phyloP scores from a whole-genome alignment of 495 filamentous ascomycete species.

The Penicillium simplicissimum region DNA sequence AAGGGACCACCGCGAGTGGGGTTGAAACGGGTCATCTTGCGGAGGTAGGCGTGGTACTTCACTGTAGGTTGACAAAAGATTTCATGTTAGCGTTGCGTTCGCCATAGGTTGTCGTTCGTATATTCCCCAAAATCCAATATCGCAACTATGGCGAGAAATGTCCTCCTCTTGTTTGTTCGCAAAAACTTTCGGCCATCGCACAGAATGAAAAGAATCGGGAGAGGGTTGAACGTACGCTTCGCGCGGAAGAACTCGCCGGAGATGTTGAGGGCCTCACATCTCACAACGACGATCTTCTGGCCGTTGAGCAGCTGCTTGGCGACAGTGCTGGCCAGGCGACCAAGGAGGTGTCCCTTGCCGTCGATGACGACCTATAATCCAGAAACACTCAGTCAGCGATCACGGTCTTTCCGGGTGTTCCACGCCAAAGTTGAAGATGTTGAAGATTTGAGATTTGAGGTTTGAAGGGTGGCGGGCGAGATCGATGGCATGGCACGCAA shows the following conservation, averaged over 20 bases:
- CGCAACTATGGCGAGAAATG: neutral
- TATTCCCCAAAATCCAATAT: neutral
- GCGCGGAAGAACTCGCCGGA: slow-evolving; percentile 99
- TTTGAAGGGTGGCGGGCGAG: slow-evolving; percentile 2
- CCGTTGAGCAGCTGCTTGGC: slow-evolving; percentile 99
- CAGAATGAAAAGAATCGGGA: slow-evolving; percentile 16
- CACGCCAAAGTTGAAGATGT: slow-evolving; percentile 10
- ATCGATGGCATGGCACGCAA: neutral
- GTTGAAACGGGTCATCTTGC: slow-evolving; percentile 99
- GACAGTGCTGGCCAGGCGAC: slow-evolving; percentile 97
- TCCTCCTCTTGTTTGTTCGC: neutral
- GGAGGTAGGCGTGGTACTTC: slow-evolving; percentile 99
- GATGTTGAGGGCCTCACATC: slow-evolving; percentile 99
- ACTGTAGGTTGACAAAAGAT: slow-evolving; percentile 58
- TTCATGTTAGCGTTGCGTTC: slow-evolving; percentile 36
- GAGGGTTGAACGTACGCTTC: slow-evolving; percentile 80
- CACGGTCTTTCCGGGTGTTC: slow-evolving; percentile 3
- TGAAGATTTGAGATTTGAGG: slow-evolving; percentile 14
- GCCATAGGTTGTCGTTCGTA: neutral
- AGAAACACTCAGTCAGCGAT: slow-evolving; percentile 35
- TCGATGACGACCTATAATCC: slow-evolving; percentile 84
- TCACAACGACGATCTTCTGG: slow-evolving; percentile 98
- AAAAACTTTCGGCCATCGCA: slow-evolving; percentile 10
- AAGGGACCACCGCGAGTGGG: slow-evolving; percentile 98
- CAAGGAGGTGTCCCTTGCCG: slow-evolving; percentile 99